Base-by-base conservation (phyloP, 371 early-diverging fungal species). In the Ecytonucleospora hepatopenaei region DNA sequence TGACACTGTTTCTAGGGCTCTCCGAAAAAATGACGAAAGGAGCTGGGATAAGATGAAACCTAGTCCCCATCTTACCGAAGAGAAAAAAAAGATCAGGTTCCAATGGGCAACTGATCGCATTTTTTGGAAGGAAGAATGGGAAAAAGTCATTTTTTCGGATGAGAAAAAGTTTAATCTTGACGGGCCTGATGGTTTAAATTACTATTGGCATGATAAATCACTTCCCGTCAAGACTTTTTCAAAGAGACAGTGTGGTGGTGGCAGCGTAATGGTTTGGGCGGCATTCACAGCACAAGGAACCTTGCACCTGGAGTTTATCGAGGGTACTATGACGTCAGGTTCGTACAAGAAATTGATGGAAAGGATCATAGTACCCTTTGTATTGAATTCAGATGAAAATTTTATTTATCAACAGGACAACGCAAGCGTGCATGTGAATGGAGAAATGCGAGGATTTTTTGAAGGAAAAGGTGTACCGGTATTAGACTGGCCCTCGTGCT, bases 381-480 rank as follows among this genome's bases (percentile, higher is more conserved):
- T 60, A 1, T 21, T 47, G n/a, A 8, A 30, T 15, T 28, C 17
- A 30, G 8, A 12, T 23, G 54, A 34, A 19, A 30, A 34, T 1
- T 49, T 21, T 56, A 55, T 68, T 19, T 48, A 62, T 47, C 49
- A 51, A 31, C 68, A 68, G 17, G 68, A 62, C 33, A 68, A 68
- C 46, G 62, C 59, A 31, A 54, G 62, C 23, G 59, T 49, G 28
- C 62, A 68, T 51, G n/a, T n/a, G n/a, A n/a, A n/a, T n/a, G n/a
- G n/a, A n/a, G n/a, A 40, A 40, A 40, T 40, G 40, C 8, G 8
- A 26, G 55, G 28, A 24, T 62, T 19, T 51, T 68, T 58, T 32
- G 21, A 56, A 16, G 19, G 2, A 32, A 48, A 54, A 0, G 33
- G 33, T 56, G 54, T 68, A n/a, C 51, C 47, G 2, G 53, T 68